Evolutionary conservation across 306 rosid genomes (phyloP).

Genomic region (Rosa chinensis): DNA sequence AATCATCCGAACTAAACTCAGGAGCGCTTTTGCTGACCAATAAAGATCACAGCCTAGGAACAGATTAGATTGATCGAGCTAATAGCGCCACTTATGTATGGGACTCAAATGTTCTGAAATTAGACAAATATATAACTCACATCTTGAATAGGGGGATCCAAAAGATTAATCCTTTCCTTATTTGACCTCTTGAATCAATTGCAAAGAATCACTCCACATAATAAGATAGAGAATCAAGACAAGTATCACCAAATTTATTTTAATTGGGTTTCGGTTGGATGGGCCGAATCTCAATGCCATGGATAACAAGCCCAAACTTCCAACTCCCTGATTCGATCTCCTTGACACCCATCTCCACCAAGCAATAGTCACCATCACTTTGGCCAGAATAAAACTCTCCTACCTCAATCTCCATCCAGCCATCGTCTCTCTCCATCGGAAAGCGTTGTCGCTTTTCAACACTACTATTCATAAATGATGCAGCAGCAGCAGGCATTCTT

Average conservation of each 20-base stretch:
- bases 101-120: too few species aligned
- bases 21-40: too few species aligned
- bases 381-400: slow-evolving; percentile 18
- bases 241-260: not conserved
- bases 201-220: not conserved
- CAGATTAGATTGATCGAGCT: too few species aligned
- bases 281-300: slow-evolving; percentile 13
- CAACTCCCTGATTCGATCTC: not conserved
- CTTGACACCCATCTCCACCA: not conserved
- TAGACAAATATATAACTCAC: not conserved
- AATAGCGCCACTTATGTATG: too few species aligned
- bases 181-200: too few species aligned
- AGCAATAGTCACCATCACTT: not conserved
- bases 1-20: too few species aligned
- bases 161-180: too few species aligned
- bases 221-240: too few species aligned
- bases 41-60: too few species aligned
- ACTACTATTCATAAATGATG: not conserved
- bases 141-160: too few species aligned
- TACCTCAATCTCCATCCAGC: slow-evolving; percentile 16
- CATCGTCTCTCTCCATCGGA: not conserved
- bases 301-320: slow-evolving; percentile 9
- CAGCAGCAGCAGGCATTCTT: not conserved
- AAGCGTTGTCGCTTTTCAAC: not conserved
- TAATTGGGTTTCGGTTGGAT: not conserved